Conservation (phyloP, 495 filamentous ascomycete genomes). For the Aspergillus carlsbadensis region DNA sequence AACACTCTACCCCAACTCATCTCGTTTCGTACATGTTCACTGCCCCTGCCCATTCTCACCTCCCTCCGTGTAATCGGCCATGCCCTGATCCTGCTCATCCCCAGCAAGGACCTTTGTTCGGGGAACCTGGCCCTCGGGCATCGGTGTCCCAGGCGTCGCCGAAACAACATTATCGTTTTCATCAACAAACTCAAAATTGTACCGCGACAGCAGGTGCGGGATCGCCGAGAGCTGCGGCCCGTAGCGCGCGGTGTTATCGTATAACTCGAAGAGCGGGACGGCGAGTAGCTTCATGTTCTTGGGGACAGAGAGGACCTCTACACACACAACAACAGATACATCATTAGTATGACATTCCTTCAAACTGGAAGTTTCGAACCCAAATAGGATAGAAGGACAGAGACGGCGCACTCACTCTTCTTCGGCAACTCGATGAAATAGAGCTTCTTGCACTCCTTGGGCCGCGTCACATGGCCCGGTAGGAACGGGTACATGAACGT, state of each 20-base stretch:
- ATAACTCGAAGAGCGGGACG: conserved; percentile 94
- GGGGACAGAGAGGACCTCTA: conserved; percentile 93
- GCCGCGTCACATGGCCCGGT: conserved; percentile 89
- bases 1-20: not conserved
- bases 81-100: conserved; percentile 43
- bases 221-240: conserved; percentile 95
- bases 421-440: conserved; percentile 93
- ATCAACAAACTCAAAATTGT: conserved; percentile 98
- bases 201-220: conserved; percentile 86
- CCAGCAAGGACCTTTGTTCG: conserved; percentile 77
- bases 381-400: not conserved
- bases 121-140: conserved; percentile 44
- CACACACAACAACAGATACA: not conserved
- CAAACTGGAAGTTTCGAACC: not conserved
- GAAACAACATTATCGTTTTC: conserved; percentile 87
- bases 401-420: conserved; percentile 65
- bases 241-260: conserved; percentile 93
- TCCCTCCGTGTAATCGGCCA: conserved; percentile 36
- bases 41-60: conserved; percentile 20
- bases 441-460: conserved; percentile 99
- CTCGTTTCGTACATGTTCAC: not conserved
- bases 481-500: conserved; percentile 99
- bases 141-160: conserved; percentile 68
- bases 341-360: not conserved
- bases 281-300: conserved; percentile 99